A percentile compares a stretch with the other conserved stretches of the same genome.
phyloP scores from a whole-genome alignment of 2,329 filamentous ascomycete species.

The Colletotrichum aenigma region DNA sequence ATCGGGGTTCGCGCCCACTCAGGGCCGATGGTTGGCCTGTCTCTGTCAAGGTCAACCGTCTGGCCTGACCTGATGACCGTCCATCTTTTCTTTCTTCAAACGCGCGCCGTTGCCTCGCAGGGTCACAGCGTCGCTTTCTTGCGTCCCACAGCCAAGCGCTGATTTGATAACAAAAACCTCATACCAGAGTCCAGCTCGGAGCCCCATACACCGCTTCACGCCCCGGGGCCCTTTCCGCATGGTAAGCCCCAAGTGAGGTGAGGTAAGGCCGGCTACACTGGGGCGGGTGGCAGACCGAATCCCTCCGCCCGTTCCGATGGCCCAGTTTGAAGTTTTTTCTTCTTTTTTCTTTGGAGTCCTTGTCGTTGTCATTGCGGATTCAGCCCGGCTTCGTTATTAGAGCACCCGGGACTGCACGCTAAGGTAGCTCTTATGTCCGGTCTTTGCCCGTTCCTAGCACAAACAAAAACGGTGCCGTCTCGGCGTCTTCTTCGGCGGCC shows the following conservation, averaged over 20 bases:
- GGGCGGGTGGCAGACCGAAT: not conserved
- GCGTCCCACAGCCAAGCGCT: not conserved
- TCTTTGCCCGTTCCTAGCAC: not conserved
- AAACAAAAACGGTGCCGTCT: not conserved
- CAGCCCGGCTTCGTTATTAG: not conserved
- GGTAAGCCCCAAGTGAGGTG: not conserved
- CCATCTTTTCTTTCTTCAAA: not conserved
- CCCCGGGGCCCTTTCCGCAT: not conserved
- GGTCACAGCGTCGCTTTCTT: not conserved
- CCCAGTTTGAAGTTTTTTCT: not conserved
- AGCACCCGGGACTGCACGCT: not conserved
- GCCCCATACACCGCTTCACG: not conserved
- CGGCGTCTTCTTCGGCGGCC: not conserved
- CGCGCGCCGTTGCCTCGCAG: not conserved
- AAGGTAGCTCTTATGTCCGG: not conserved
- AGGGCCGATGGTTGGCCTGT: not conserved
- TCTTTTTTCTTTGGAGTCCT: not conserved
- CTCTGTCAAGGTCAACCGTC: not conserved
- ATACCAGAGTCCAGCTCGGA: not conserved
- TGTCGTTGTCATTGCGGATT: not conserved
- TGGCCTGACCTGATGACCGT: not conserved
- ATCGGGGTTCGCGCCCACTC: conserved; percentile 8
- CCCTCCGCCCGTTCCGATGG: not conserved
- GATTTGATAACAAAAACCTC: conserved; percentile 7
- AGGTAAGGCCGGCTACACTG: not conserved